Evolutionary conservation across 495 filamentous ascomycete genomes (phyloP).

Genomic region (Neurospora sp.): DNA sequence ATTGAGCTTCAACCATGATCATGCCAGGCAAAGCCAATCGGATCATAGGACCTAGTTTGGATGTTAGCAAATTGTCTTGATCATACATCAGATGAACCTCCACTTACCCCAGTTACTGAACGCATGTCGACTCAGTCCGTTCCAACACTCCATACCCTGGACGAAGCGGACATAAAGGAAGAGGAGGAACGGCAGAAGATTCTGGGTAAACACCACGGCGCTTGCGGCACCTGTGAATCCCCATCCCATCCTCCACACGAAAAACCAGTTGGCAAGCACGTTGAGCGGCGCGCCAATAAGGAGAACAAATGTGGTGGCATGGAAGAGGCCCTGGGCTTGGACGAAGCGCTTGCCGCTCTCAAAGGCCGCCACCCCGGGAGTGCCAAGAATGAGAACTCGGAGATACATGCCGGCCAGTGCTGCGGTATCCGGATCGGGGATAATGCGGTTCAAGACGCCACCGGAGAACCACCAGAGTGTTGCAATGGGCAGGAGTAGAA

Average conservation of each 20-base stretch:
- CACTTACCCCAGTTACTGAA: slow-evolving; percentile 63
- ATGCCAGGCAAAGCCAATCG: slow-evolving; percentile 69
- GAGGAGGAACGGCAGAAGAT: slow-evolving; percentile 64
- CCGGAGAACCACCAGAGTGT: slow-evolving; percentile 49
- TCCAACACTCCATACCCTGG: slow-evolving; percentile 74
- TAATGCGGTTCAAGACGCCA: slow-evolving; percentile 43
- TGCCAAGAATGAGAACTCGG: slow-evolving; percentile 51
- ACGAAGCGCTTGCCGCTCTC: slow-evolving; percentile 63
- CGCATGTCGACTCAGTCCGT: slow-evolving; percentile 60
- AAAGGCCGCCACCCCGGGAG: slow-evolving; percentile 59
- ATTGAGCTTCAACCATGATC: slow-evolving; percentile 79
- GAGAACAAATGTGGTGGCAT: slow-evolving; percentile 55
- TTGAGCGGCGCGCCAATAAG: slow-evolving; percentile 58
- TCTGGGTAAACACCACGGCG: slow-evolving; percentile 73
- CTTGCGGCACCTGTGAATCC: slow-evolving; percentile 80
- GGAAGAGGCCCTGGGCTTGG: slow-evolving; percentile 63
- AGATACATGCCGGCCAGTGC: slow-evolving; percentile 56
- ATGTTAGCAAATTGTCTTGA: neutral
- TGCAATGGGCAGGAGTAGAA: slow-evolving; percentile 52
- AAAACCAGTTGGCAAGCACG: slow-evolving; percentile 54
- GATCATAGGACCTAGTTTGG: slow-evolving; percentile 52
- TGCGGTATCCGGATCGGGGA: slow-evolving; percentile 54
- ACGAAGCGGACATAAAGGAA: slow-evolving; percentile 69
- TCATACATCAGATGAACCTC: neutral
- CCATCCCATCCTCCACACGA: slow-evolving; percentile 63